Evolutionary conservation across 192 early-diverging fungal species (phyloP).

Genomic region (Piromyces sp.): DNA sequence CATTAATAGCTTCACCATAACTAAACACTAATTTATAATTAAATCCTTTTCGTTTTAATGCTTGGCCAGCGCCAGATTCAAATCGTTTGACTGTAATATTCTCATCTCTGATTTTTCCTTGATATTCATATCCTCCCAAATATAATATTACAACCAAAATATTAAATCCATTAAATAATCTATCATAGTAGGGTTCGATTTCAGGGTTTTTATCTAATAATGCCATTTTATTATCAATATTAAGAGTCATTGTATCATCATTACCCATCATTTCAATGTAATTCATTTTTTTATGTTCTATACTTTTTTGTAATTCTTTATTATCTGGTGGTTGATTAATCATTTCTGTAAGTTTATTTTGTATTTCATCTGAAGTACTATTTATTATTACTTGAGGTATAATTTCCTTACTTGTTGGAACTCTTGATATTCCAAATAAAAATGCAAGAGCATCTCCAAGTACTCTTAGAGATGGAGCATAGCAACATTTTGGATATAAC

Average conservation of each 20-base stretch:
- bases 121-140: neutral
- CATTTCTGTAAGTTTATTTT: neutral
- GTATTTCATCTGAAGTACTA: neutral
- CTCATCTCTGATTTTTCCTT: neutral
- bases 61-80: neutral
- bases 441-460: neutral
- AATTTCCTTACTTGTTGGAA: neutral
- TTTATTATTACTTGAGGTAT: neutral
- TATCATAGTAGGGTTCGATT: neutral
- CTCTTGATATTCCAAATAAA: neutral
- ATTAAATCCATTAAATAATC: neutral
- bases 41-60: neutral
- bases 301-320: neutral
- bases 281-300: neutral
- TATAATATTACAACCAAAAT: neutral
- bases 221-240: neutral
- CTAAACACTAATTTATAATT: neutral
- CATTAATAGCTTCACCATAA: neutral
- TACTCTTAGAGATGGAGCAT: neutral
- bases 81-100: neutral
- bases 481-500: neutral
- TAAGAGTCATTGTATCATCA: neutral
- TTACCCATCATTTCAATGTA: neutral
- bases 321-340: neutral
- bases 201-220: neutral